Percentiles rank a stretch among this genome's conserved stretches.
These are phyloP conservation scores for Hypomyces rosellus DNA, from an alignment of 2,329 filamentous ascomycete genomes.

Conservation along the genomic window DNA sequence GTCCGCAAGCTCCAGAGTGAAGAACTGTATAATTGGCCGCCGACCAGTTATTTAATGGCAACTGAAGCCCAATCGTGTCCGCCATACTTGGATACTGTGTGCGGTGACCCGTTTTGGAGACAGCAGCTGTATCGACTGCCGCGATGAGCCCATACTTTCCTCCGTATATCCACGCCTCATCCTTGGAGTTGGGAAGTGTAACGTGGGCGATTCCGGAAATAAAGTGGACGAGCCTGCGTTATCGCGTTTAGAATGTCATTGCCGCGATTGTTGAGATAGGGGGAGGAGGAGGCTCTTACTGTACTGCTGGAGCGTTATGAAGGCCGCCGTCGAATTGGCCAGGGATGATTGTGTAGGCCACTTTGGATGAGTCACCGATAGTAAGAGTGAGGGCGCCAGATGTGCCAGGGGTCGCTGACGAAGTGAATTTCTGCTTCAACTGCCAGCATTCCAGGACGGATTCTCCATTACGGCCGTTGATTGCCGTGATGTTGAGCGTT, in stretches of 20 bases:
- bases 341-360: conserved; percentile 32
- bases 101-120: conserved; percentile 33
- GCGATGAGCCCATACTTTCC: conserved; percentile 36
- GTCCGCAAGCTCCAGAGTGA: not conserved
- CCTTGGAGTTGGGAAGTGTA: conserved; percentile 32
- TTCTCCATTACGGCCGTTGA: conserved; percentile 28
- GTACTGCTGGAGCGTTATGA: conserved; percentile 35
- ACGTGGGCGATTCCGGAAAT: conserved; percentile 34
- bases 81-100: conserved; percentile 34
- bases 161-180: conserved; percentile 31
- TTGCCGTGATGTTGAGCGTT: conserved; percentile 37
- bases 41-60: not conserved
- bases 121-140: conserved; percentile 35
- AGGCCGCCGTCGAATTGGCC: conserved; percentile 31
- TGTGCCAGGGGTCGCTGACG: conserved; percentile 26
- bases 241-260: not conserved
- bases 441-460: conserved; percentile 43
- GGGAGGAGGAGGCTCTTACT: conserved; percentile 25
- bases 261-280: not conserved
- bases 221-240: conserved; percentile 29
- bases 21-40: not conserved
- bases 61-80: conserved; percentile 20
- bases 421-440: conserved; percentile 17
- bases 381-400: conserved; percentile 23
- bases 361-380: conserved; percentile 27